Evolutionary conservation across 768 basidiomycete genomes (phyloP).

Genomic region (Mycena albidolilacea): DNA sequence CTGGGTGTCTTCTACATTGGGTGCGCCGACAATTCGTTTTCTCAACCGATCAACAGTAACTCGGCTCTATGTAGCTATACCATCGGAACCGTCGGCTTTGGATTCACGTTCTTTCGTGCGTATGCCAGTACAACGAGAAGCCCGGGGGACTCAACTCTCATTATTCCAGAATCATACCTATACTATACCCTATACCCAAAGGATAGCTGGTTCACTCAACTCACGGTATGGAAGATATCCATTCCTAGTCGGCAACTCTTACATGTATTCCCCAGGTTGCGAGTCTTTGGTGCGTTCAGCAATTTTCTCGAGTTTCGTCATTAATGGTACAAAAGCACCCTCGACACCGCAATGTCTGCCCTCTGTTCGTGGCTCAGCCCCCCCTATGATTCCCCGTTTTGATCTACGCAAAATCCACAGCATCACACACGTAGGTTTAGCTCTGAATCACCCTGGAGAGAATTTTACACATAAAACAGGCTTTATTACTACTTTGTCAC

Average conservation of each 20-base stretch:
- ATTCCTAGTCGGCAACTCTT: too few species aligned
- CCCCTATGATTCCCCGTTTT: too few species aligned
- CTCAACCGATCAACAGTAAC: neutral
- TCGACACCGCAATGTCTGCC: conserved; percentile 42
- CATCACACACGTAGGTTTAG: conserved; percentile 36
- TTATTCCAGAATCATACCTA: conserved; percentile 45
- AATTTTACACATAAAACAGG: conserved; percentile 24
- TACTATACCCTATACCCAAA: conserved; percentile 46
- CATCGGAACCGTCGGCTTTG: conserved; percentile 45
- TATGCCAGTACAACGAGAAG: neutral
- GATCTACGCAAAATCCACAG: too few species aligned
- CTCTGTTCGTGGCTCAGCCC: conserved; percentile 14
- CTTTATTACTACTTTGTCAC: conserved; percentile 45
- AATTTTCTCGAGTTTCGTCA: neutral
- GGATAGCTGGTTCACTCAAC: conserved; percentile 39
- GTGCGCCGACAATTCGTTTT: conserved; percentile 25
- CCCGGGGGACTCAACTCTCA: neutral
- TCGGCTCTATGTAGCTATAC: conserved; percentile 41
- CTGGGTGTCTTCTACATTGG: conserved; percentile 48
- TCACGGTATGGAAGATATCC: conserved; percentile 36
- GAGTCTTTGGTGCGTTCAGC: conserved; percentile 32
- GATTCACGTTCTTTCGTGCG: conserved; percentile 51
- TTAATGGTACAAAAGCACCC: conserved; percentile 21
- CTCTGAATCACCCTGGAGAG: neutral
- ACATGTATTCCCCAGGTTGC: too few species aligned